A percentile compares a stretch with the other conserved stretches of the same genome.
phyloP scores from a whole-genome alignment of 2,329 filamentous ascomycete species.

The Tolypocladium amazonense region DNA sequence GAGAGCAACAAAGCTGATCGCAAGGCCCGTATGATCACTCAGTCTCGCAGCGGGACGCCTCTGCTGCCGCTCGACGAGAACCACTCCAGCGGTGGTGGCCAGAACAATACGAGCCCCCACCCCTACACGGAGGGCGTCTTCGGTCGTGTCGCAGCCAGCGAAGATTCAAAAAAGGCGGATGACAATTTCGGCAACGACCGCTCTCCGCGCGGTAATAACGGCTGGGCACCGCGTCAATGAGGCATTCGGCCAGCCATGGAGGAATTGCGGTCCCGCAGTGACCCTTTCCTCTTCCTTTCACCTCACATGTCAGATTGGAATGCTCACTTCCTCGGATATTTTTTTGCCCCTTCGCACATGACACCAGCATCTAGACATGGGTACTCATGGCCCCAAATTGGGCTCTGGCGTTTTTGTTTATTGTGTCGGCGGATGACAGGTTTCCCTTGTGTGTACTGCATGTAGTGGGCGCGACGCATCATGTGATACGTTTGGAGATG shows the following conservation, averaged over 20 bases:
- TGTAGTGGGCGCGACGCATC: background rate
- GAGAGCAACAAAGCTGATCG: slow-evolving; percentile 82
- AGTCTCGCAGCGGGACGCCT: slow-evolving; percentile 24
- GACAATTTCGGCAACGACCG: slow-evolving; percentile 32
- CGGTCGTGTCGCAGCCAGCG: slow-evolving; percentile 18
- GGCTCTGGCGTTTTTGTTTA: background rate
- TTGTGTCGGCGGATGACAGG: background rate
- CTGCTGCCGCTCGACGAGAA: slow-evolving; percentile 56
- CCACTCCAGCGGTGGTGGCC: background rate
- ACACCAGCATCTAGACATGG: slow-evolving; percentile 1
- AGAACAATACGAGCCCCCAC: slow-evolving; percentile 13
- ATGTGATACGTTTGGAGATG: background rate
- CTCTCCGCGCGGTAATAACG: slow-evolving; percentile 31
- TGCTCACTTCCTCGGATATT: background rate
- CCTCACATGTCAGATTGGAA: background rate
- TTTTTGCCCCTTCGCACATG: background rate
- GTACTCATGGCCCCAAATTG: background rate
- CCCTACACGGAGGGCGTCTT: slow-evolving; percentile 37
- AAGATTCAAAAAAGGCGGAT: slow-evolving; percentile 48
- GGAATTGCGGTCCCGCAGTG: background rate
- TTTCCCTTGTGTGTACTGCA: background rate
- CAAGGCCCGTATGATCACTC: slow-evolving; percentile 56
- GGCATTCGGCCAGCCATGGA: background rate
- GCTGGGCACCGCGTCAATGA: slow-evolving; percentile 1
- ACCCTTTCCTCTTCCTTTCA: no score